phyloP scores from a whole-genome alignment of 345 rosid genomes.

The rapeseed (Brassica napus) region Da-Ae NC_063438.1:25977501-25978000 shows the following conservation, averaged over 20 bases:
- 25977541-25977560: constrained; percentile 93
- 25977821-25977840: not conserved
- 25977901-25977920: not conserved
- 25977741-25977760: constrained; percentile 70
- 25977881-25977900: not conserved
- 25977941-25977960: constrained; percentile 2
- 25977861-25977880: not conserved
- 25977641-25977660: not conserved
- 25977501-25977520: constrained; percentile 89
- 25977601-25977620: too few species aligned
- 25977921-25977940: not conserved
- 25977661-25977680: constrained; percentile 46
- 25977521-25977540: constrained; percentile 72
- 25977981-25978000: constrained; percentile 98
- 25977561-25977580: constrained; percentile 79
- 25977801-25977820: not conserved
- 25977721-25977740: constrained; percentile 70
- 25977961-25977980: constrained; percentile 82
- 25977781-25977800: not conserved
- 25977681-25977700: constrained; percentile 69
- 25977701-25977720: constrained; percentile 94
- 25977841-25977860: too few species aligned
- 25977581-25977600: constrained; percentile 44
- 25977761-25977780: constrained; percentile 47
- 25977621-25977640: not conserved